These are phyloP conservation scores for Metarhizium guizhouense DNA, from an alignment of 2,329 filamentous ascomycete species.

Conservation along the genomic window DNA sequence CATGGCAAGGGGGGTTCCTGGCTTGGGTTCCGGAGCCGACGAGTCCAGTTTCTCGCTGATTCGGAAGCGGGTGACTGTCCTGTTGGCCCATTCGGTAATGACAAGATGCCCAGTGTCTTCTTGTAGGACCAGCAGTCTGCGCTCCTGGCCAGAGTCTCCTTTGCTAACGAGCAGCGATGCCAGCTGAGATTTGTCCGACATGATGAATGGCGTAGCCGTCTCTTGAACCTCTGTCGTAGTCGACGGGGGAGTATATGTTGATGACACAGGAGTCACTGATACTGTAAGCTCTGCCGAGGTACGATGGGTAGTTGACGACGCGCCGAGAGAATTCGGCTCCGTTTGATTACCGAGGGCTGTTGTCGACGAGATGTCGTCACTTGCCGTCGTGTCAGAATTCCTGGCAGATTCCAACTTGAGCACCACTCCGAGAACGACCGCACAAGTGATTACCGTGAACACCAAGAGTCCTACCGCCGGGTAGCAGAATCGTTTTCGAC, in stretches of 20 bases:
- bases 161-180: conserved; percentile 7
- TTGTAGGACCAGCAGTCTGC: conserved; percentile 14
- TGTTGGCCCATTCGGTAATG: conserved; percentile 7
- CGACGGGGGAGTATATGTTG: neutral
- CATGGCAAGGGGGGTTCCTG: conserved; percentile 13
- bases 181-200: conserved; percentile 10
- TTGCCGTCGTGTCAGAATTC: neutral
- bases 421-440: conserved; percentile 10
- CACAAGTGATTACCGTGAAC: conserved; percentile 4
- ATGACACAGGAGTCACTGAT: neutral
- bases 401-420: conserved; percentile 7
- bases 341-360: neutral
- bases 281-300: neutral
- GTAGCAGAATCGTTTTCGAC: conserved; percentile 8
- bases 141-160: neutral
- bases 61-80: conserved; percentile 3
- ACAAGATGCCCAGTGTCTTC: conserved; percentile 12
- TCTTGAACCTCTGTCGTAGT: neutral
- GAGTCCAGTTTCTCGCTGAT: conserved; percentile 8
- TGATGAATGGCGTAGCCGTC: conserved; percentile 5
- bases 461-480: conserved; percentile 1
- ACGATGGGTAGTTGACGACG: neutral
- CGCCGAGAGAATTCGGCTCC: neutral
- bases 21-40: conserved; percentile 4
- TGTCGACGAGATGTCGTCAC: neutral